A percentile compares a stretch with the other conserved stretches of the same genome.
These are phyloP conservation scores for Epichloe scottii DNA, from an alignment of 2,329 filamentous ascomycete species.

Conservation along the genomic window DNA sequence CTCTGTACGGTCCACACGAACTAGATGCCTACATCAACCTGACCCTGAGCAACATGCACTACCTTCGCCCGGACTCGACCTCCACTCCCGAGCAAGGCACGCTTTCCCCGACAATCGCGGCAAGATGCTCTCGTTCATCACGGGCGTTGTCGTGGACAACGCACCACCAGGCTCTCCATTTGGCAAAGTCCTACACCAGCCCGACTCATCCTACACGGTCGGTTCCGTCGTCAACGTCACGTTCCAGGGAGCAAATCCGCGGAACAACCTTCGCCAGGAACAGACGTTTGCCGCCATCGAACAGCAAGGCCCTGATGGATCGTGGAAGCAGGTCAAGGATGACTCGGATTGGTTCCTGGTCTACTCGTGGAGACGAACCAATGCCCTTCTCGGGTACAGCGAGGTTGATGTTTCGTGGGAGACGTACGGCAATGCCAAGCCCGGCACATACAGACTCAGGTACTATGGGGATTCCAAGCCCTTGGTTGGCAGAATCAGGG, in stretches of 20 bases:
- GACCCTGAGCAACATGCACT: slow-evolving; percentile 48
- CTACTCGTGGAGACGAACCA: slow-evolving; percentile 66
- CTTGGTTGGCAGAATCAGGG: slow-evolving; percentile 27
- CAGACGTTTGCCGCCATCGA: slow-evolving; percentile 70
- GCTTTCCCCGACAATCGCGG: slow-evolving; percentile 63
- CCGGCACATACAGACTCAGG: slow-evolving; percentile 62
- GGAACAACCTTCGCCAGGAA: slow-evolving; percentile 74
- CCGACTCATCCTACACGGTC: slow-evolving; percentile 38
- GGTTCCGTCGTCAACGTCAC: slow-evolving; percentile 52
- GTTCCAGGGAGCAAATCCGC: slow-evolving; percentile 80
- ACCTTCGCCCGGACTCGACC: slow-evolving; percentile 25
- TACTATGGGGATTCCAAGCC: slow-evolving; percentile 77
- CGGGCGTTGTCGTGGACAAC: slow-evolving; percentile 63
- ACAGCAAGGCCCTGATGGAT: slow-evolving; percentile 29
- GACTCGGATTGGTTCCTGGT: slow-evolving; percentile 78
- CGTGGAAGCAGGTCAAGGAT: slow-evolving; percentile 55
- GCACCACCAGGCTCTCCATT: slow-evolving; percentile 54
- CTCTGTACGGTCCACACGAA: slow-evolving; percentile 72
- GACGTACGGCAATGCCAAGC: slow-evolving; percentile 30
- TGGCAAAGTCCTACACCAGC: slow-evolving; percentile 51
- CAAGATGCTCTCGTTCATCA: slow-evolving; percentile 67
- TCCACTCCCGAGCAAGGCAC: slow-evolving; percentile 38
- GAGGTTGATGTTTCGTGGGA: slow-evolving; percentile 75
- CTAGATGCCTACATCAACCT: slow-evolving; percentile 81
- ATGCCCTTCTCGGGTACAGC: slow-evolving; percentile 57